Evolutionary conservation across 2,329 filamentous ascomycete species (phyloP), one percentile per base, ranked within the genome.

Genomic region (Monilinia aucupariae): DNA sequence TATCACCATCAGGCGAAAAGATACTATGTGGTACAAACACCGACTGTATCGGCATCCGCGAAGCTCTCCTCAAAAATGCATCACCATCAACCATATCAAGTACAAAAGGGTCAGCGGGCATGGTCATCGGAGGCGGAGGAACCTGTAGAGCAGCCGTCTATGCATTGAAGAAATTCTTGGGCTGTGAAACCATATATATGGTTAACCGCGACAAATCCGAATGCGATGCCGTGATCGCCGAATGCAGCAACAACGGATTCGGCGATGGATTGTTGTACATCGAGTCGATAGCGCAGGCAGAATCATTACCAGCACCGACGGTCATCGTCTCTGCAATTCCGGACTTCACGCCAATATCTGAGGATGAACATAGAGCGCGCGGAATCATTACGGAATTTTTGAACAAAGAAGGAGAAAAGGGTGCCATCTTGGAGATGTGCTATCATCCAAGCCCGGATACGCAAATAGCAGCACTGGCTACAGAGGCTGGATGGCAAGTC

Each of bases 91-190:
- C 81, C 17, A 77, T 79, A 10, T 66, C 73, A 17, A 73, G 77
- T 51, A 84, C 85, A 71, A 80, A 83, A 68, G 79, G 80, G 65
- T 80, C 82, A 39, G 88, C 89, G 0, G 90, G 83, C 1, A 80
- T 93, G 64, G 85, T 93, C 22, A 81, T 93, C 53, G 90, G 90
- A 37, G 89, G 89, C 4, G 90, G 90, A 37, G 90, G 90, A 41
- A 90, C 90, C 0, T 88, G 89, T n/a, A 81, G 90, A 52, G 87
- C 85, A 22, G 89, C 90, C 12, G 83, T 92, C 34, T 93, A 93
- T 71, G 86, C 90, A 1, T 77, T 93, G 67, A 81, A 85, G 69
- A 85, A 84, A 70, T 90, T 84, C 80, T 82, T 93, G 75, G 81
- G 82, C 63, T 86, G 84, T 47, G 83, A 81, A 30, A 80, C 80